These are phyloP conservation scores for Cinchona pubescens DNA, from an alignment of 257 asterid genomes.

Conservation along the genomic window DNA sequence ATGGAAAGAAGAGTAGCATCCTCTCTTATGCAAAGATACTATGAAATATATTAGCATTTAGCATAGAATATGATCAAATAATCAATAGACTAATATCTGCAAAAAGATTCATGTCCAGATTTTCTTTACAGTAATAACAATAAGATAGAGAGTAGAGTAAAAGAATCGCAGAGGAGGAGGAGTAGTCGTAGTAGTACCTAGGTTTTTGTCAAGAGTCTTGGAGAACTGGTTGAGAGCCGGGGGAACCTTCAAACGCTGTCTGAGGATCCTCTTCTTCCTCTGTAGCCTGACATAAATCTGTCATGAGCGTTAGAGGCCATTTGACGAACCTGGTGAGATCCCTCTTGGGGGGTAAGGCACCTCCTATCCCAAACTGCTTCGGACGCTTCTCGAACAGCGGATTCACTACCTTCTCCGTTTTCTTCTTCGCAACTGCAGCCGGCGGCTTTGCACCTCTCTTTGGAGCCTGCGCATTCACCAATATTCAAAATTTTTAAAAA, in stretches of 20 bases:
- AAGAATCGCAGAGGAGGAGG: not conserved
- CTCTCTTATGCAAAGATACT: not conserved
- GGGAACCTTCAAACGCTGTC: constrained; percentile 46
- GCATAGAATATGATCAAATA: too few relatives aligned
- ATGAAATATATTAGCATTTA: not conserved
- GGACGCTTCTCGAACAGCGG: constrained; percentile 44
- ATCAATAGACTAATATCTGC: too few relatives aligned
- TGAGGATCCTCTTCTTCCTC: constrained; percentile 44
- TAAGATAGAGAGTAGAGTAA: not conserved
- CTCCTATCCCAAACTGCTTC: constrained; percentile 46
- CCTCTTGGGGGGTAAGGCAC: constrained; percentile 41
- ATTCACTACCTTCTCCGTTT: constrained; percentile 37
- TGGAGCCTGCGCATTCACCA: constrained; percentile 17
- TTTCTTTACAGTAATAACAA: too few relatives aligned
- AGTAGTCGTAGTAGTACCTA: constrained; percentile 24
- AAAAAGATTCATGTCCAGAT: too few relatives aligned
- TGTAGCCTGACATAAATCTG: constrained; percentile 33
- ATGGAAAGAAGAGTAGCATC: not conserved
- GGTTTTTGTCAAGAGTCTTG: constrained; percentile 46
- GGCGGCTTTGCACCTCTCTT: constrained; percentile 24
- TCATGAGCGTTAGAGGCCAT: constrained; percentile 42
- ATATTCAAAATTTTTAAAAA: too few relatives aligned
- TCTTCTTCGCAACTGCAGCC: constrained; percentile 24
- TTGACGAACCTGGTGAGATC: constrained; percentile 36
- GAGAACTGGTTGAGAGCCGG: constrained; percentile 49